These are phyloP conservation scores for Yamadazyma diddensiae DNA, from an alignment of 1,139 yeast species.

Conservation along the genomic window DNA sequence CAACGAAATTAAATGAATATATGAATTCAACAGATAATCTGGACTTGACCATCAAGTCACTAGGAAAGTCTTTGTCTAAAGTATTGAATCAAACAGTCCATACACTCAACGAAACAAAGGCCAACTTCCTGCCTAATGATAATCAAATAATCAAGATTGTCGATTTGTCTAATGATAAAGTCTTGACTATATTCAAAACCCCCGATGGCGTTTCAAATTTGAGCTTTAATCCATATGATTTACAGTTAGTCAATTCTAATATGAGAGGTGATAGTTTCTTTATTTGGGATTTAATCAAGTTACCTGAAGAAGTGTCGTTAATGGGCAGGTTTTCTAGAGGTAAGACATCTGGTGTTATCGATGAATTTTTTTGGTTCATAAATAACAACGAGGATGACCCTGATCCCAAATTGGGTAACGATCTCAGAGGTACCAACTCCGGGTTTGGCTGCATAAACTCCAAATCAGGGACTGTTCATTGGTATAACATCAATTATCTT, in stretches of 20 bases:
- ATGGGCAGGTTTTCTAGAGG: constrained; percentile 64
- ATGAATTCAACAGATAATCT: constrained; percentile 21
- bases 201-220: constrained; percentile 62
- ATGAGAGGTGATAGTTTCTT: constrained; percentile 60
- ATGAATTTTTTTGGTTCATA: constrained; percentile 54
- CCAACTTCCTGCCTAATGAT: constrained; percentile 18
- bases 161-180: constrained; percentile 44
- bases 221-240: constrained; percentile 62
- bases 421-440: constrained; percentile 26
- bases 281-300: constrained; percentile 61
- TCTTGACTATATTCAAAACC: constrained; percentile 54
- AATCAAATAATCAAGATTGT: constrained; percentile 41
- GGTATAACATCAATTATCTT: constrained; percentile 49
- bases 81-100: constrained; percentile 35
- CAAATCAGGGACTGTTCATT: constrained; percentile 60
- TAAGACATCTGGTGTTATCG: constrained; percentile 56
- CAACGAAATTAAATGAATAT: constrained; percentile 40
- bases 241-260: constrained; percentile 55
- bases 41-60: constrained; percentile 26
- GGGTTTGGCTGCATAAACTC: constrained; percentile 57
- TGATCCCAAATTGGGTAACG: constrained; percentile 11
- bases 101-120: constrained; percentile 28
- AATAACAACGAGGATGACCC: constrained; percentile 19
- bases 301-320: constrained; percentile 50
- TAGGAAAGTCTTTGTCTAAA: constrained; percentile 32